Percentiles rank a stretch among this genome's conserved stretches.
phyloP scores from a whole-genome alignment of 768 basidiomycete species.

The Termitomyces titanicus region DNA sequence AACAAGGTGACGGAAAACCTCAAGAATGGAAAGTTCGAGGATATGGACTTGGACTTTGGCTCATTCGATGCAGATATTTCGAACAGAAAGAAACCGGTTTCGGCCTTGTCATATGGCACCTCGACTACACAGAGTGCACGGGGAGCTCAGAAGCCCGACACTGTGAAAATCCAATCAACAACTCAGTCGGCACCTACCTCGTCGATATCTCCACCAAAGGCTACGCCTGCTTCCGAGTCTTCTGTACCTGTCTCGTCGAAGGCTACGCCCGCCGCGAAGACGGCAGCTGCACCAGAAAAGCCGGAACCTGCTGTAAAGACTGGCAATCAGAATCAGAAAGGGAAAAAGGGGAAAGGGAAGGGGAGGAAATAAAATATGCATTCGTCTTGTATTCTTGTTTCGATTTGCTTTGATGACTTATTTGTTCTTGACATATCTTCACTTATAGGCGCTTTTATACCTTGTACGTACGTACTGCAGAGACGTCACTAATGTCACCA shows the following conservation, averaged over 20 bases:
- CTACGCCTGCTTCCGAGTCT: background rate
- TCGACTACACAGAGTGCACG: slow-evolving; percentile 3
- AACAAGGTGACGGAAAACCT: slow-evolving; percentile 21
- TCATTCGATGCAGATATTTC: slow-evolving; percentile 4
- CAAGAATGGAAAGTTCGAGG: slow-evolving; percentile 16
- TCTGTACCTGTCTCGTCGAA: background rate
- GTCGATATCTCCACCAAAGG: slow-evolving; percentile 7
- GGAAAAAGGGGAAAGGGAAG: slow-evolving; percentile 20
- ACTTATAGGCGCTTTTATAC: slow-evolving; percentile 8
- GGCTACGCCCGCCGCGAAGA: background rate
- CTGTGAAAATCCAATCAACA: slow-evolving; percentile 15
- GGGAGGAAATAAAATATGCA: slow-evolving; percentile 9
- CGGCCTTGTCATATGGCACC: slow-evolving; percentile 1
- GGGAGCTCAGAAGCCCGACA: slow-evolving; percentile 12
- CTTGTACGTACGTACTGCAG: slow-evolving; percentile 6
- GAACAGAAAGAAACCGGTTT: slow-evolving; percentile 1
- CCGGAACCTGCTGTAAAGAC: slow-evolving; percentile 14
- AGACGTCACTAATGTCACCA: slow-evolving; percentile 2
- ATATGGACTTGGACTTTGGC: slow-evolving; percentile 7
- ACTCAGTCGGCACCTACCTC: slow-evolving; percentile 11
- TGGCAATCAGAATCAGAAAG: slow-evolving; percentile 15
- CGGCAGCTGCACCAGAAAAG: slow-evolving; percentile 10
- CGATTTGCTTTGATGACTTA: slow-evolving; percentile 14
- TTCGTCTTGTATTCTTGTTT: background rate
- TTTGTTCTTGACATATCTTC: slow-evolving; percentile 11